These are phyloP conservation scores for Gymnopilus junonius DNA, from an alignment of 768 basidiomycete genomes.

Conservation along the genomic window DNA sequence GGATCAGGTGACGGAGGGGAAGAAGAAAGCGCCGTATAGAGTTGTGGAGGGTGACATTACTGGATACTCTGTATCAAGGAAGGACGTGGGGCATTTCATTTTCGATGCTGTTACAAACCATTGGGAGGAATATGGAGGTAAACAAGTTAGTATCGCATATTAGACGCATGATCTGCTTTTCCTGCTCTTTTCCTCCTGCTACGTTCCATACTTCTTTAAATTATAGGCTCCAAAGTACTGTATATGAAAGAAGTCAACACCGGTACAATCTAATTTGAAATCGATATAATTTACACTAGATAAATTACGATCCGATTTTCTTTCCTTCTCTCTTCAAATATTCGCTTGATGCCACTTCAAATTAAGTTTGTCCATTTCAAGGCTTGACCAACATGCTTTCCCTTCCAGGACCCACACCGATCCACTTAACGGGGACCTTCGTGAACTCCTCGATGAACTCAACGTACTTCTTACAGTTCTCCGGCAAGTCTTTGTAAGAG, in stretches of 20 bases:
- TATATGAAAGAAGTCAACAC: not conserved
- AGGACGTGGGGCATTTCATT: constrained; percentile 69
- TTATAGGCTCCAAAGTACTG: not conserved
- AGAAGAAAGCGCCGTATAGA: constrained; percentile 42
- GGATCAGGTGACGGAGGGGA: constrained; percentile 35
- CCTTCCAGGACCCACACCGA: constrained; percentile 89
- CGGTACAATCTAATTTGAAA: not conserved
- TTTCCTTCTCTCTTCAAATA: not conserved
- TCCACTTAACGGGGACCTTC: constrained; percentile 82
- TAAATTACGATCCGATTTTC: constrained; percentile 1
- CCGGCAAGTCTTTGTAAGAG: constrained; percentile 77
- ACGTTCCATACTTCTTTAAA: not conserved
- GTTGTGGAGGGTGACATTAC: constrained; percentile 45
- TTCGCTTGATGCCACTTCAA: not conserved
- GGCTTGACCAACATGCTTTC: constrained; percentile 67
- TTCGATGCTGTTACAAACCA: constrained; percentile 46
- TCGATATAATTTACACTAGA: not conserved
- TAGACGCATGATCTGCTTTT: constrained; percentile 24
- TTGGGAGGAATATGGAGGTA: constrained; percentile 59
- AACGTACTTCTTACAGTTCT: constrained; percentile 85
- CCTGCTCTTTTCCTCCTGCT: not conserved
- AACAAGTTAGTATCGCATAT: constrained; percentile 52
- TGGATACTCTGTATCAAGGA: constrained; percentile 55
- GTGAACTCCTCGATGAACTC: constrained; percentile 82
- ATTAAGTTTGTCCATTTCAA: not conserved